phyloP scores from a whole-genome alignment of 441 rosid genomes.

The Corymbia calophylla region DNA sequence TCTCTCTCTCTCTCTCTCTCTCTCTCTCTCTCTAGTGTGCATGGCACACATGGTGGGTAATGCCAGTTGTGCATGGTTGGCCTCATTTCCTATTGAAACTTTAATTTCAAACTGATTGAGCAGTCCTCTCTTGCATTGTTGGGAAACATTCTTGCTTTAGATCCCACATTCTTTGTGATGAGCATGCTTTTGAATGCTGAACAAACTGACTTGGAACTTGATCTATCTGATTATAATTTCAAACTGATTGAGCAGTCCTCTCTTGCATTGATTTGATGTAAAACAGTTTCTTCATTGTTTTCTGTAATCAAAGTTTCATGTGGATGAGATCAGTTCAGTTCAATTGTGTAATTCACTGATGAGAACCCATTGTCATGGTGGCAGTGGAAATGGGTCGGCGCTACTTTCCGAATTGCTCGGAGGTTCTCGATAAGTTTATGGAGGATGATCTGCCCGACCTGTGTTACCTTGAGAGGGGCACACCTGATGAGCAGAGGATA shows the following conservation, averaged over 20 bases:
- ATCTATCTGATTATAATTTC: neutral
- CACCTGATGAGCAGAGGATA: slow-evolving; percentile 44
- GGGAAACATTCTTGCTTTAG: neutral
- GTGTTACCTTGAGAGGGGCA: slow-evolving; percentile 59
- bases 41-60: neutral
- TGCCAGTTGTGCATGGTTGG: neutral
- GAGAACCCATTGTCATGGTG: neutral
- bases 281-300: neutral
- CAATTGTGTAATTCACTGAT: neutral
- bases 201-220: neutral
- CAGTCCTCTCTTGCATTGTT: neutral
- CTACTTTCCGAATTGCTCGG: slow-evolving; percentile 73
- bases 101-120: neutral
- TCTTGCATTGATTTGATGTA: neutral
- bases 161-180: neutral
- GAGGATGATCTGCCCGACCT: slow-evolving; percentile 83
- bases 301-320: neutral
- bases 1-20: neutral
- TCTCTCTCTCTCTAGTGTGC: neutral
- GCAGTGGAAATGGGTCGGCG: slow-evolving; percentile 86
- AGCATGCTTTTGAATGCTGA: neutral
- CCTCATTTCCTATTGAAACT: neutral
- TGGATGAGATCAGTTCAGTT: neutral
- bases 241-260: neutral
- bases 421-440: slow-evolving; percentile 79